Base-by-base conservation (phyloP, 768 basidiomycete genomes). In the Fomitopsis serialis region DNA sequence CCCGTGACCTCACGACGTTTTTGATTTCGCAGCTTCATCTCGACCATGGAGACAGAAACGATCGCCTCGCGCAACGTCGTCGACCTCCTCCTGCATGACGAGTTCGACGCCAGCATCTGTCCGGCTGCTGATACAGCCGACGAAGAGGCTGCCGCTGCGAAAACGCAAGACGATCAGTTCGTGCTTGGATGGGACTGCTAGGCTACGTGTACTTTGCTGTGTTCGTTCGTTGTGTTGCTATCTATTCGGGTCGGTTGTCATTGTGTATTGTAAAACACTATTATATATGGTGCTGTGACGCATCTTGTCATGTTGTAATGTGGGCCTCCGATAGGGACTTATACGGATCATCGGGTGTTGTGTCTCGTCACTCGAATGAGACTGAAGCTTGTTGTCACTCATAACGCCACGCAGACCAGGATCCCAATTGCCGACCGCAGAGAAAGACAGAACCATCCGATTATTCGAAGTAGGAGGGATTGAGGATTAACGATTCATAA, bases 31-130 rank as follows among this genome's bases (percentile, higher is more conserved):
- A 89, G 89, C 29, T 81, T 92, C 61, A 87, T 94, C 44, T 89
- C 85, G 13, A 92, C 92, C 6, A 97, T 98, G 95, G 95, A 98
- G 68, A 95, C 93, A 0, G 85, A 94, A 69, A 92, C 90, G 0
- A 67, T 96, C 29, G 78, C 90, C 0, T 81, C 89, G 0, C 81
- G 92, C 29, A 94, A 95, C 66, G 76, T 87, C 36, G 89, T 92
- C 45, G 91, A 92, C 61, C 71, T 90, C 23, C 74, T 93, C 19
- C 71, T 94, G 21, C 76, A 80, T 32, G 87, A 92, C 29, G 78
- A 85, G 61, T 93, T 88, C 66, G 71, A 77, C 34, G 72, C 80
- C 0, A 77, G 84, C n/a, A 76, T 93, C 35, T 94, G 91, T 64
- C 66, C 74, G 29, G 22, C 58, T 19, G 42, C 44, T 3, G 42